Conservation (phyloP, 176 grass and related monocot species). For the Phyllostachys edulis region DNA sequence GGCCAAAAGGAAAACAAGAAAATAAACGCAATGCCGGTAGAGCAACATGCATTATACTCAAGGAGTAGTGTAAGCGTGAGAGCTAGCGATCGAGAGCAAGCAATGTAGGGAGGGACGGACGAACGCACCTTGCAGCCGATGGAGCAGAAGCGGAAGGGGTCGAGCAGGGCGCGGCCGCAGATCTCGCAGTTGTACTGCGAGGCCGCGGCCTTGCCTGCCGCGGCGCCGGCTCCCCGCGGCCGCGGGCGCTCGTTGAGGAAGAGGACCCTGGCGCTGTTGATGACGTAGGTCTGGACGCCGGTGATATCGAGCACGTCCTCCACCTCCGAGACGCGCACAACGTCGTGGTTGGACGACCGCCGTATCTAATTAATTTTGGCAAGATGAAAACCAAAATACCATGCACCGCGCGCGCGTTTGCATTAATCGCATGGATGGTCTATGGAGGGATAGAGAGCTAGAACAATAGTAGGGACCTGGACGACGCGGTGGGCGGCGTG, state of each 20-base stretch:
- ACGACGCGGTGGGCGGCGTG: slow-evolving; percentile 68
- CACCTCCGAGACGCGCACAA: slow-evolving; percentile 71
- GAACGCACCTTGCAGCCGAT: no score
- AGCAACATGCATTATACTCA: no score
- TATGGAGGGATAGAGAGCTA: no score
- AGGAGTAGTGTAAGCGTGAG: no score
- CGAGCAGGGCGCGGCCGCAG: slow-evolving; percentile 71
- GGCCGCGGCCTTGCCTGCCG: slow-evolving; percentile 41
- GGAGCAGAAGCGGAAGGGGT: slow-evolving; percentile 43
- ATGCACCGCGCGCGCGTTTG: background rate
- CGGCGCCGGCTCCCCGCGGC: slow-evolving; percentile 52
- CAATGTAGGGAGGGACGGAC: no score
- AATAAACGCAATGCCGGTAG: no score
- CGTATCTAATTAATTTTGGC: slow-evolving; percentile 47
- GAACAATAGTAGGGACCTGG: slow-evolving; percentile 35
- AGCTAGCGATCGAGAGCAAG: no score
- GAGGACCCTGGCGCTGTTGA: slow-evolving; percentile 82
- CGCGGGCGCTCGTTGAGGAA: slow-evolving; percentile 83
- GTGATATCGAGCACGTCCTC: slow-evolving; percentile 64
- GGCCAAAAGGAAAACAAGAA: no score
- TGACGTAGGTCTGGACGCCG: slow-evolving; percentile 87
- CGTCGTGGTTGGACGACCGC: slow-evolving; percentile 77
- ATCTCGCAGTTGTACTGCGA: slow-evolving; percentile 74
- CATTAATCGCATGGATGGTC: no score
- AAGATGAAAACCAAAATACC: no score